Conservation (phyloP, 257 asterid species). For the Jacaranda copaia region DNA sequence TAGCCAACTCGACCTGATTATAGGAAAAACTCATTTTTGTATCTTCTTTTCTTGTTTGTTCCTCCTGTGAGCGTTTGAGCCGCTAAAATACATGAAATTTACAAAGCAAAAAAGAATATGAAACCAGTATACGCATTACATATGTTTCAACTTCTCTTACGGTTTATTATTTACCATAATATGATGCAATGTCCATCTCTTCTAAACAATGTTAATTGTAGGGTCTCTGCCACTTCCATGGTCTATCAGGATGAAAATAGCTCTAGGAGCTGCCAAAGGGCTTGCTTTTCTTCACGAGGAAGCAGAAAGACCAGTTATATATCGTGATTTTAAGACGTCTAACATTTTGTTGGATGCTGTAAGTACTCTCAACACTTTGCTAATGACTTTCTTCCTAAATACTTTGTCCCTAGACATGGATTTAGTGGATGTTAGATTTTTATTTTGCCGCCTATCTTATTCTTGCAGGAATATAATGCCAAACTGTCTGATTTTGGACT, state of each 20-base stretch:
- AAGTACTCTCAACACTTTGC: conserved; percentile 18
- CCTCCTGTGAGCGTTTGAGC: no score
- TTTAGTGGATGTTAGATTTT: background rate
- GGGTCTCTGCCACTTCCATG: conserved; percentile 76
- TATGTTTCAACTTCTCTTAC: background rate
- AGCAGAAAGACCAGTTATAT: conserved; percentile 64
- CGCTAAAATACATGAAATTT: background rate
- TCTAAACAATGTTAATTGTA: conserved; percentile 34
- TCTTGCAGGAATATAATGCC: conserved; percentile 65
- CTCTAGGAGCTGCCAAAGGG: conserved; percentile 69
- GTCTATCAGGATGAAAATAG: conserved; percentile 77
- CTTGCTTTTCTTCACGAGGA: conserved; percentile 72
- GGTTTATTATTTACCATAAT: background rate
- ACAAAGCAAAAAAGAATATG: background rate
- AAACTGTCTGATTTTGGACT: conserved; percentile 78
- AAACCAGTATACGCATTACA: background rate
- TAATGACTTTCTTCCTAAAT: background rate
- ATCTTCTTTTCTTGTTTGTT: background rate
- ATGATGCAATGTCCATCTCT: background rate
- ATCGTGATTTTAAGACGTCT: conserved; percentile 71
- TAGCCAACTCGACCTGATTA: background rate
- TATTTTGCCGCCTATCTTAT: background rate
- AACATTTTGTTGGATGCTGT: conserved; percentile 71
- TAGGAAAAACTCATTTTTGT: background rate
- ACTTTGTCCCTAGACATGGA: background rate